Percentiles rank a stretch among this genome's conserved stretches.
Conservation (phyloP, 306 rosid species). For the Casuarina glauca region DNA sequence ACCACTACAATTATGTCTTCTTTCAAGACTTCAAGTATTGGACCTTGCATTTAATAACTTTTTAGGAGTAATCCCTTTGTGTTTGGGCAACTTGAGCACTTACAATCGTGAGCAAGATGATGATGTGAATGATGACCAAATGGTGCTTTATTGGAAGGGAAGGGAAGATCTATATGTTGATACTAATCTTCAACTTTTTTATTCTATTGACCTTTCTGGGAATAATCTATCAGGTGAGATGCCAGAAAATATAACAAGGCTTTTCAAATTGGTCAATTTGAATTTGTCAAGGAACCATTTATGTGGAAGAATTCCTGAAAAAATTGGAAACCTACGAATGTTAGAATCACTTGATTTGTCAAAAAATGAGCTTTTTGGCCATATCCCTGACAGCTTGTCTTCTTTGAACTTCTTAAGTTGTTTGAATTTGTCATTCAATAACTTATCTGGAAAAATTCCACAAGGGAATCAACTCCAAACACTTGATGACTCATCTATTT, state of each 20-base stretch:
- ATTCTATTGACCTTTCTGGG: slow-evolving; percentile 4
- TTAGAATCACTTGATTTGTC: neutral
- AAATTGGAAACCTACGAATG: neutral
- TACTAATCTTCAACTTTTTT: neutral
- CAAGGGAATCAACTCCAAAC: neutral
- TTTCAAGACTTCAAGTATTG: neutral
- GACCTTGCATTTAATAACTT: neutral
- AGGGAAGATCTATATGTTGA: neutral
- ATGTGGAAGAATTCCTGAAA: slow-evolving; percentile 4
- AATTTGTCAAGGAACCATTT: slow-evolving; percentile 9
- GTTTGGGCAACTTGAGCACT: neutral
- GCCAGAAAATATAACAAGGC: neutral
- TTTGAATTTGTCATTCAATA: neutral
- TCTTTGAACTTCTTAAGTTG: no score
- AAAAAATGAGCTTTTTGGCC: neutral
- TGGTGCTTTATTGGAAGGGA: neutral
- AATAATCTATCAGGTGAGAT: slow-evolving; percentile 17
- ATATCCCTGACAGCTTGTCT: no score
- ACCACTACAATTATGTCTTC: neutral
- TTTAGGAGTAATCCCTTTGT: neutral
- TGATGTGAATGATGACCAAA: neutral
- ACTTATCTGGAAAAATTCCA: slow-evolving; percentile 18
- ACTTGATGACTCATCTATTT: neutral
- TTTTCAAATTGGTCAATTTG: neutral
- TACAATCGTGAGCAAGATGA: neutral